A percentile compares a stretch with the other conserved stretches of the same genome.
Conservation (phyloP, 2,329 filamentous ascomycete species). For the Coleophoma eucalyptorum region DNA sequence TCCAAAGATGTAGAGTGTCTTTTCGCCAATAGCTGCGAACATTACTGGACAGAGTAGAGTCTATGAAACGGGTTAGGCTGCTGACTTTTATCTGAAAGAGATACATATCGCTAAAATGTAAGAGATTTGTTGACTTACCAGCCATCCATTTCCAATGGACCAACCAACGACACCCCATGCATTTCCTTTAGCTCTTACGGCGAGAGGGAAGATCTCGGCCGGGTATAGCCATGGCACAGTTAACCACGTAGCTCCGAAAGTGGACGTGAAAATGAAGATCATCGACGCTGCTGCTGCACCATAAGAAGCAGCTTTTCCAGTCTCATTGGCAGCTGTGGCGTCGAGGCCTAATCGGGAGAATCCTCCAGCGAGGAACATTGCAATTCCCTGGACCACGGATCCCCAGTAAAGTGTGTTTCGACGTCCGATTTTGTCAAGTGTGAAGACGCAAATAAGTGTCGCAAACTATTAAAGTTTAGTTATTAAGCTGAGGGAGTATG, state of each 20-base stretch:
- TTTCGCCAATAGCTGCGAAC: slow-evolving; percentile 58
- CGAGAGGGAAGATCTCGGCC: slow-evolving; percentile 70
- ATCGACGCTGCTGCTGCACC: slow-evolving; percentile 66
- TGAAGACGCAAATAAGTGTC: slow-evolving; percentile 67
- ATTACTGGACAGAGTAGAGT: slow-evolving; percentile 30
- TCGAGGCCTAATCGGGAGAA: slow-evolving; percentile 50
- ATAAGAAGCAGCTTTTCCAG: slow-evolving; percentile 43
- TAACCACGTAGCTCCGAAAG: slow-evolving; percentile 52
- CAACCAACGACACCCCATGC: slow-evolving; percentile 74
- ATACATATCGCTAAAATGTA: slow-evolving; percentile 2
- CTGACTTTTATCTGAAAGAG: too few relatives aligned
- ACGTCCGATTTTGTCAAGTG: slow-evolving; percentile 63
- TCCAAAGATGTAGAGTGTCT: slow-evolving; percentile 72
- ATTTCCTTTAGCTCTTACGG: slow-evolving; percentile 70
- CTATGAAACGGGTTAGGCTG: slow-evolving; percentile 20
- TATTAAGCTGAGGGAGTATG: too few relatives aligned
- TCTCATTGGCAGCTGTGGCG: slow-evolving; percentile 41
- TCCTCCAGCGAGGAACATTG: slow-evolving; percentile 64
- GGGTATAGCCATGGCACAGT: slow-evolving; percentile 62
- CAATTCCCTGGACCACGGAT: slow-evolving; percentile 56
- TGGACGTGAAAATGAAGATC: slow-evolving; percentile 64
- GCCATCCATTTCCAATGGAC: slow-evolving; percentile 71
- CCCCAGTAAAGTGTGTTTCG: slow-evolving; percentile 70
- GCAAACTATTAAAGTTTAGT: slow-evolving; percentile 41
- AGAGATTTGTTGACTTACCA: slow-evolving; percentile 30